phyloP scores from a whole-genome alignment of 257 asterid genomes.

The Primulina huaijiensis region DNA sequence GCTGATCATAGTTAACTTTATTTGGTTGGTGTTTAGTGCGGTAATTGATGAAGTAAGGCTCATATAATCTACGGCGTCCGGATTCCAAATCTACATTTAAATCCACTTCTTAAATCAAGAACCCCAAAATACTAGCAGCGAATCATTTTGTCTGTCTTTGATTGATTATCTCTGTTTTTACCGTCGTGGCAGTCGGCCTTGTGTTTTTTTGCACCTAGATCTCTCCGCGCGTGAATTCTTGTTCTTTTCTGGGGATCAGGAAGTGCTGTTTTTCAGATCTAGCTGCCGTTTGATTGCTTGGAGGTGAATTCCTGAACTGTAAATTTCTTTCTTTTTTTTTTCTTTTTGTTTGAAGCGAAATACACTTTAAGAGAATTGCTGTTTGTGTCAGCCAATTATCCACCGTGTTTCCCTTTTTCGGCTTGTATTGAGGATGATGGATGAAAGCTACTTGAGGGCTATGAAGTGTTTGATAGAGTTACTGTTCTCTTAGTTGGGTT shows the following conservation, averaged over 20 bases:
- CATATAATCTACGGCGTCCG: constrained; percentile 24
- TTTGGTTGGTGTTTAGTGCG: no score
- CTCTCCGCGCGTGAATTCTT: not conserved
- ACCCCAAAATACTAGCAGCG: constrained; percentile 38
- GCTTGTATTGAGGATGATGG: not conserved
- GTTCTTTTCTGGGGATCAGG: constrained; percentile 1
- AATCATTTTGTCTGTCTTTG: constrained; percentile 5
- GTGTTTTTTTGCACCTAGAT: not conserved
- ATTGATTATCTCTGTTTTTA: no score
- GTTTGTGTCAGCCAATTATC: not conserved
- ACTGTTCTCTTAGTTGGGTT: not conserved
- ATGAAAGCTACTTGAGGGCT: not conserved
- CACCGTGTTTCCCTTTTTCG: no score
- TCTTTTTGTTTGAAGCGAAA: not conserved
- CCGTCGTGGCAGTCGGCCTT: no score
- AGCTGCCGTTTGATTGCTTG: not conserved
- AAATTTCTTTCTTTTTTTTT: not conserved
- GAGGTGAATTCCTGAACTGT: constrained; percentile 25
- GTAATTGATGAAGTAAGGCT: not conserved
- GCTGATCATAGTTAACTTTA: no score
- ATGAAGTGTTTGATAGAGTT: not conserved
- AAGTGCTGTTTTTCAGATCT: constrained; percentile 20
- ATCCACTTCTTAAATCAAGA: constrained; percentile 32
- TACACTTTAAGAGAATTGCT: no score
- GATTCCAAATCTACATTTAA: constrained; percentile 37